These are phyloP conservation scores for Styphnolobium japonicum DNA, from an alignment of 306 rosid species.

Conservation along the genomic window DNA sequence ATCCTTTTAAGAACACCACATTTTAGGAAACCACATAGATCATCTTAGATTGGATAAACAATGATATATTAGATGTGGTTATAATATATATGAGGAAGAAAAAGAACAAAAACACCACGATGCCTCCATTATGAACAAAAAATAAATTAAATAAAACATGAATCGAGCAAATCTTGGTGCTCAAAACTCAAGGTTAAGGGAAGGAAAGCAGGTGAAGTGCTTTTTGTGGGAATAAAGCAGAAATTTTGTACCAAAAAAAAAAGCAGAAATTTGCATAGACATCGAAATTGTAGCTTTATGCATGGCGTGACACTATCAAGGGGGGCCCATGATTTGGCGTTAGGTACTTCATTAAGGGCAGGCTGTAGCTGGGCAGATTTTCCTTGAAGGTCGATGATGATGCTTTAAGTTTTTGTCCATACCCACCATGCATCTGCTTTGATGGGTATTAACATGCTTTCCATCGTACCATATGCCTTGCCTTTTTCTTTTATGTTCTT, in stretches of 20 bases:
- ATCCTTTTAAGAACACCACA: conserved; percentile 18
- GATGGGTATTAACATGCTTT: background rate
- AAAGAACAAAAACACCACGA: background rate
- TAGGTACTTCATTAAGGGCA: background rate
- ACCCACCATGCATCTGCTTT: conserved; percentile 11
- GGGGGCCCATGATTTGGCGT: background rate
- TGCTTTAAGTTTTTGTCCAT: background rate
- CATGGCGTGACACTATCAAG: conserved; percentile 32
- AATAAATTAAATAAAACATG: background rate
- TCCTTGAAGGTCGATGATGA: background rate
- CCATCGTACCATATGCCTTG: background rate
- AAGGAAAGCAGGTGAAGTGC: background rate
- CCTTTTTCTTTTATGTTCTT: background rate
- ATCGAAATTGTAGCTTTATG: conserved; percentile 26
- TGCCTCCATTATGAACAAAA: background rate
- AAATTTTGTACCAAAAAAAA: too few species aligned
- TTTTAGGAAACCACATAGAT: background rate
- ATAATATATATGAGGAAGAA: background rate
- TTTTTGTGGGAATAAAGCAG: background rate
- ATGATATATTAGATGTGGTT: background rate
- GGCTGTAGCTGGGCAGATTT: background rate
- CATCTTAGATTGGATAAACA: conserved; percentile 27
- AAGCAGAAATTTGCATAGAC: too few species aligned
- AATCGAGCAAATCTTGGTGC: background rate
- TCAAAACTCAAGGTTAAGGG: background rate